phyloP scores from a whole-genome alignment of 805 yeast genomes.

The Pichia scutulata region DNA sequence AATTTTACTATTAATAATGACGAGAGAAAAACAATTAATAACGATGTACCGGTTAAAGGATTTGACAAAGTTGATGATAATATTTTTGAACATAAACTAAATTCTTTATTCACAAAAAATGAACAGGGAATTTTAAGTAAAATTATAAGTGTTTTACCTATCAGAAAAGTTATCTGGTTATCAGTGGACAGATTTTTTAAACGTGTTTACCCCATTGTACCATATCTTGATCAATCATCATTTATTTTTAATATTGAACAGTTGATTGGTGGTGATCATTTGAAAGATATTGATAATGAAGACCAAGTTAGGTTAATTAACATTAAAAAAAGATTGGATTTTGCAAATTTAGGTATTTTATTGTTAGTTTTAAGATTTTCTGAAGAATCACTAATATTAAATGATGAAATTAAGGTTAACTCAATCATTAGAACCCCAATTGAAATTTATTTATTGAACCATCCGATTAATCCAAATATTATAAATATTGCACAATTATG shows the following conservation, averaged over 20 bases:
- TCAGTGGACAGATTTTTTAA: conserved; percentile 37
- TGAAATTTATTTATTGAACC: conserved; percentile 32
- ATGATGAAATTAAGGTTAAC: conserved; percentile 15
- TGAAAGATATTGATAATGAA: conserved; percentile 28
- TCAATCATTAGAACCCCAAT: conserved; percentile 22
- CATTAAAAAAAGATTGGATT: conserved; percentile 37
- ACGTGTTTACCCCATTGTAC: conserved; percentile 40
- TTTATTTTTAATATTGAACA: conserved; percentile 28
- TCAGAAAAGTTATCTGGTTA: conserved; percentile 37
- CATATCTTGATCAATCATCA: conserved; percentile 35
- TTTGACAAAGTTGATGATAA: not conserved
- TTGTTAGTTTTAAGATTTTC: conserved; percentile 38
- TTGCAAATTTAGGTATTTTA: conserved; percentile 41
- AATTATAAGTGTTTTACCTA: conserved; percentile 36
- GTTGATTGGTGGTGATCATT: conserved; percentile 27
- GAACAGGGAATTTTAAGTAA: conserved; percentile 9
- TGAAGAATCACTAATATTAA: conserved; percentile 33
- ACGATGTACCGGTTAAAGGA: not conserved
- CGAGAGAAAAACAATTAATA: not conserved
- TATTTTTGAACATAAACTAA: not conserved
- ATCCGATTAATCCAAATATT: conserved; percentile 39
- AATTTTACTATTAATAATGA: not conserved
- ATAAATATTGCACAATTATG: conserved; percentile 47
- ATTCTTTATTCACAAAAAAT: not conserved
- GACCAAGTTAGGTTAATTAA: conserved; percentile 24